phyloP scores from a whole-genome alignment of 2,329 filamentous ascomycete species.

The Arthrobotrys sphaeroides region DNA sequence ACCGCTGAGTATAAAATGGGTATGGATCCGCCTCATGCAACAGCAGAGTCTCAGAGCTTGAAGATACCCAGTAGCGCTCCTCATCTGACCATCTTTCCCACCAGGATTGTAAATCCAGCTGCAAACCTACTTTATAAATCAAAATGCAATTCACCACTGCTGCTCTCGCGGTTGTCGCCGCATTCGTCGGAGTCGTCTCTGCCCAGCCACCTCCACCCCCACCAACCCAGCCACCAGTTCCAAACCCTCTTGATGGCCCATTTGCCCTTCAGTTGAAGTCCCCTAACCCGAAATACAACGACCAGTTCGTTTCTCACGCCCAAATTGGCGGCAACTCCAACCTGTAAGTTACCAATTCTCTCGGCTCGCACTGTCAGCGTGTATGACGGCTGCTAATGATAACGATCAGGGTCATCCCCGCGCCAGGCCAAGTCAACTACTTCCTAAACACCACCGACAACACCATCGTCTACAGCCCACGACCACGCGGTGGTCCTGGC shows the following conservation, averaged over 20 bases:
- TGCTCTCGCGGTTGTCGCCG: slow-evolving; percentile 8
- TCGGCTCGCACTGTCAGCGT: too few relatives aligned
- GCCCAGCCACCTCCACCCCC: slow-evolving; percentile 17
- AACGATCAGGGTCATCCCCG: not conserved
- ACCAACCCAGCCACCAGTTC: slow-evolving; percentile 25
- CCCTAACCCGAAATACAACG: slow-evolving; percentile 13
- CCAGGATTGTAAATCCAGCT: not conserved
- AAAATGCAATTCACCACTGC: slow-evolving; percentile 42
- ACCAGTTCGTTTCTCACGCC: slow-evolving; percentile 26
- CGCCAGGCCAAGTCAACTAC: not conserved
- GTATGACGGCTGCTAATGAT: not conserved
- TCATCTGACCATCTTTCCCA: not conserved
- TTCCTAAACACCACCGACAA: slow-evolving; percentile 27
- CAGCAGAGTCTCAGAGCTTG: not conserved
- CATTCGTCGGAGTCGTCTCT: slow-evolving; percentile 20
- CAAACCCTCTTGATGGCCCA: slow-evolving; percentile 13
- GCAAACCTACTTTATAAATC: not conserved
- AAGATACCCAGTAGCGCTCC: not conserved
- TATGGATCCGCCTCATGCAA: not conserved
- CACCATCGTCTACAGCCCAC: slow-evolving; percentile 22
- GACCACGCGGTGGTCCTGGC: slow-evolving; percentile 22
- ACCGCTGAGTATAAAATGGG: not conserved
- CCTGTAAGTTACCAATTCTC: slow-evolving; percentile 9
- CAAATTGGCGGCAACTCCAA: slow-evolving; percentile 23
- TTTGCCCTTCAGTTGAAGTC: slow-evolving; percentile 23